phyloP scores from a whole-genome alignment of 805 yeast species.

The Sugiyamaella marilandica region DNA sequence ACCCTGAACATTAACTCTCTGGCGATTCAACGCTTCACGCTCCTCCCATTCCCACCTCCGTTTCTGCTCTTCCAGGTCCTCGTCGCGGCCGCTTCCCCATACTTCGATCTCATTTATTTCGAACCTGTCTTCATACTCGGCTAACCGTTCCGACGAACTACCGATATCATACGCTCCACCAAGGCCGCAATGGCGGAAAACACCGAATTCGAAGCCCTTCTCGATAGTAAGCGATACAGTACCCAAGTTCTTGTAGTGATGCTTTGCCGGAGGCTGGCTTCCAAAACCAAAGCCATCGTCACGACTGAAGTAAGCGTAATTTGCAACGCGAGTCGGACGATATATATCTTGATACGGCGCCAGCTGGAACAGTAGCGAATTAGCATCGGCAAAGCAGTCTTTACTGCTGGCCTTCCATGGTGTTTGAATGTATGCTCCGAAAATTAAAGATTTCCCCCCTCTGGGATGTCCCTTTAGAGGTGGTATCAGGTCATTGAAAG shows the following conservation, averaged over 20 bases:
- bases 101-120: constrained; percentile 74
- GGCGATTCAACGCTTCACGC: constrained; percentile 74
- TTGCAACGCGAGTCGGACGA: constrained; percentile 33
- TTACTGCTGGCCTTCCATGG: constrained; percentile 80
- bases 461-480: constrained; percentile 16
- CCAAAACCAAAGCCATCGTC: constrained; percentile 79
- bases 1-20: constrained; percentile 57
- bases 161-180: constrained; percentile 48
- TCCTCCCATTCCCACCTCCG: constrained; percentile 90
- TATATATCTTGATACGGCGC: constrained; percentile 61
- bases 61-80: constrained; percentile 71
- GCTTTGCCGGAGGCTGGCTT: constrained; percentile 50
- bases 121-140: constrained; percentile 63
- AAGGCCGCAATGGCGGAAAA: constrained; percentile 62
- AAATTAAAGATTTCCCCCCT: constrained; percentile 35
- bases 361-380: constrained; percentile 58
- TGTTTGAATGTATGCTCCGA: constrained; percentile 58
- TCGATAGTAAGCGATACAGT: constrained; percentile 78
- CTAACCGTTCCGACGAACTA: constrained; percentile 25
- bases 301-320: constrained; percentile 55
- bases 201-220: constrained; percentile 71
- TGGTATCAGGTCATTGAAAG: constrained; percentile 26
- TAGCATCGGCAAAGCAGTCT: constrained; percentile 61
- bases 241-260: constrained; percentile 46
- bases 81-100: constrained; percentile 84